Base-by-base conservation (phyloP, 2,329 filamentous ascomycete species). In the Botryotinia calthae region DNA sequence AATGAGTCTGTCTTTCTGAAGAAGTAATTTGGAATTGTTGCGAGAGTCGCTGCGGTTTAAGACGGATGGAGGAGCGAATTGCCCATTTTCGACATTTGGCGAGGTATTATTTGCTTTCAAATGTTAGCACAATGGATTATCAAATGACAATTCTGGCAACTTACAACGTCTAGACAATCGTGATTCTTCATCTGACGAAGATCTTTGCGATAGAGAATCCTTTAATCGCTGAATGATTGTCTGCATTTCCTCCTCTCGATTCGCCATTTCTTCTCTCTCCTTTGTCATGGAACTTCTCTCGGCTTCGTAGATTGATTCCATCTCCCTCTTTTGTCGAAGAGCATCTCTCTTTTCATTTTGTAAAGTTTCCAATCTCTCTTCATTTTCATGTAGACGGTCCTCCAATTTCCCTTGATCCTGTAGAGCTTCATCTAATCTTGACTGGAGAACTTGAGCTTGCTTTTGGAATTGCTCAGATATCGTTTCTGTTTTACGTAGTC, bases 1-100 rank as follows among this genome's bases (percentile, higher is more conserved):
- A 78, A 99, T 98, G 73, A 98, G 86, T 83, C 97, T 96, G 83
- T 99, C 96, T 82, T 98, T 99, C 82, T 98, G 95, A 78, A 97
- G 87, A 68, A 98, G 88, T 70, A 97, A 86, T 82, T 95, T 97
- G 22, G 94, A 97, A 82, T 92, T 95, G 81, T 93, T 97, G 76
- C 92, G 89, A 48, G 94, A 97, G 79, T 97, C 93, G 86, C 93
- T 97, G 76, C 94, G 91, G 78, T 95, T 90, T 71, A 97, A 83
- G 6, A 93, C 94, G 25, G 92, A 92, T 1, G 94, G 92, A 22
- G 95, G 95, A 14, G 95, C 95, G 80, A 98, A 98, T 79, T 93
- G 93, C 68, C 89, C 90, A 74, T 85, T 87, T 77, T 95, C 93
- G 72, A 94, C 84, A 73, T 87, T 90, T 37, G 92, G 91, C 3